Base-by-base conservation (phyloP, 768 basidiomycete species). In the Boletellus emodensis region DNA sequence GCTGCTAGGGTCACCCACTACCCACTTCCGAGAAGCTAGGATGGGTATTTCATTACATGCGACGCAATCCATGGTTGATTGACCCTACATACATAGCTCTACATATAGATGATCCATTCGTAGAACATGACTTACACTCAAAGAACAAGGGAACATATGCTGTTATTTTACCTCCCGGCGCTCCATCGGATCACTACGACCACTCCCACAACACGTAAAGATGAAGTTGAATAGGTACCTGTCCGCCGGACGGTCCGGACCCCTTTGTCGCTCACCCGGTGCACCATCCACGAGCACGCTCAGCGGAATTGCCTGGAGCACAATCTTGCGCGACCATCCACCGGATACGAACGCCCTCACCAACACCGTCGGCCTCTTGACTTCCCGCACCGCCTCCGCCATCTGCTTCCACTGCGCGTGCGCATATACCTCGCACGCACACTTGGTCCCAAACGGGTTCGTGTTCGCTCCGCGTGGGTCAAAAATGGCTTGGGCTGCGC, bases 261-360 rank as follows among this genome's bases (percentile, higher is more conserved):
- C 22, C 14, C 36, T 55, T 8, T 51, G 46, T 46, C 32, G 51
- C 18, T 26, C 39, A 2, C 40, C 42, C 9, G 45, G 49, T 10
- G 40, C 39, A 5, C 41, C 49, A 2, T 48, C 49, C 30, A 55
- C 22, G 9, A 66, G 47, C 4, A 17, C 32, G 28, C 52, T 54
- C 48, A 68, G 38, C 2, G 62, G 66, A 28, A 68, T 58, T 11
- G 54, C 53, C 20, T 61, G 60, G 32, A 68, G 60, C 6, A 66
- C 40, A 11, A 66, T 49, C 51, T 66, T 66, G 46, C 65, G 63
- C 20, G 64, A 46, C 35, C 41, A 40, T 2, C 66, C 66, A 2
- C 61, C 66, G 0, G 66, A 52, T 24, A 68, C 54, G 41, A 63
- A 64, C 7, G 52, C 66, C 40, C 65, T 56, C 6, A 66, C 65